These are phyloP conservation scores for Sugiyamaella xylanicola DNA, from an alignment of 1,139 yeast species.

Conservation along the genomic window DNA sequence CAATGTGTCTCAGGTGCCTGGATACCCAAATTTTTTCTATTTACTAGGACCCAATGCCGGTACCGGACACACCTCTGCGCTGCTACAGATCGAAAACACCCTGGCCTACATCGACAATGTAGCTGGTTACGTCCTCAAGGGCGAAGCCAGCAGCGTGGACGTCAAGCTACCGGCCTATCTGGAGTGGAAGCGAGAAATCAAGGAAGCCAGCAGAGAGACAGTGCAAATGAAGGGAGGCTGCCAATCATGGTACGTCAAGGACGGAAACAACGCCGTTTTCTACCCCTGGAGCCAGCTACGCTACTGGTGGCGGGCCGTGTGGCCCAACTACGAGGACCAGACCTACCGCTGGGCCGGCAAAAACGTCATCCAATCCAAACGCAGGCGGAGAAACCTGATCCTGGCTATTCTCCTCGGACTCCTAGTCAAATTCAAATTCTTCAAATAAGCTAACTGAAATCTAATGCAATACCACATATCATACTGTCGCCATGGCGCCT, in stretches of 20 bases:
- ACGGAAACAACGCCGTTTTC: slow-evolving; percentile 25
- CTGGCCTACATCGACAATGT: slow-evolving; percentile 25
- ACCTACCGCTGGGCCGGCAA: slow-evolving; percentile 14
- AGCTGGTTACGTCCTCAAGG: slow-evolving; percentile 22
- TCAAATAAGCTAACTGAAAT: neutral
- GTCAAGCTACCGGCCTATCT: slow-evolving; percentile 25
- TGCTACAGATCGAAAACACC: slow-evolving; percentile 27
- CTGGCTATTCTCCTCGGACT: neutral
- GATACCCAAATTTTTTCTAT: slow-evolving; percentile 28
- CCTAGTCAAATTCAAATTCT: neutral
- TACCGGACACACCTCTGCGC: slow-evolving; percentile 28
- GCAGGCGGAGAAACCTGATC: neutral
- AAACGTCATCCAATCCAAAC: neutral
- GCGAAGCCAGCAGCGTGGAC: slow-evolving; percentile 23
- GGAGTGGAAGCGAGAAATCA: slow-evolving; percentile 17
- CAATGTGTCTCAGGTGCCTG: slow-evolving; percentile 26
- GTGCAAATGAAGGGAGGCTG: slow-evolving; percentile 18
- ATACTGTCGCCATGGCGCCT: neutral
- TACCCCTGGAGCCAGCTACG: slow-evolving; percentile 23
- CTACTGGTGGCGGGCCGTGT: slow-evolving; percentile 18
- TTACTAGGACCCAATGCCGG: slow-evolving; percentile 28
- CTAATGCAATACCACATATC: neutral
- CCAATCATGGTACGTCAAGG: slow-evolving; percentile 22
- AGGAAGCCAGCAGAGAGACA: slow-evolving; percentile 20
- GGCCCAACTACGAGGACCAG: slow-evolving; percentile 15